A percentile compares a stretch with the other conserved stretches of the same genome.
Evolutionary conservation across 2,329 filamentous ascomycete genomes (phyloP).

Genomic region (Ophiostoma australiae): DNA sequence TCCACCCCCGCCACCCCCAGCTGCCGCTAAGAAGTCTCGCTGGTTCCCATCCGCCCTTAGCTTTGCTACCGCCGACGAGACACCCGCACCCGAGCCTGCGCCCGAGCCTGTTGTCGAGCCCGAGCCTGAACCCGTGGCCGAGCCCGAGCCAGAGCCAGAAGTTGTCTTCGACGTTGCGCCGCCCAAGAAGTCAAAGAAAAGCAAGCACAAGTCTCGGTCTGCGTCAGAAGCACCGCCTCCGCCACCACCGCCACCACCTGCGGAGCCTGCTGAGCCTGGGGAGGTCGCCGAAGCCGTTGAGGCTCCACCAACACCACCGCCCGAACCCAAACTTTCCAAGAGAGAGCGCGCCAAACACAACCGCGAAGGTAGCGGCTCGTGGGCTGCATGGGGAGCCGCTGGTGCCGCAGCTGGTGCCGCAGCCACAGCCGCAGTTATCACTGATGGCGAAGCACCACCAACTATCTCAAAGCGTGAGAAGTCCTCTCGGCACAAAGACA

Average conservation of each 20-base stretch:
- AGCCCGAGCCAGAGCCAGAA: constrained; percentile 32
- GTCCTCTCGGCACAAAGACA: constrained; percentile 9
- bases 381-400: constrained; percentile 63
- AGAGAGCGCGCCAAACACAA: constrained; percentile 75
- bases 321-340: constrained; percentile 57
- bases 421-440: not conserved
- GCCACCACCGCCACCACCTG: constrained; percentile 38
- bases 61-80: constrained; percentile 24
- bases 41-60: constrained; percentile 28
- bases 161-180: constrained; percentile 50
- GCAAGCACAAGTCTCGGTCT: constrained; percentile 35
- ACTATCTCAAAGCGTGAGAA: constrained; percentile 37
- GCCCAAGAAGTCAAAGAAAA: constrained; percentile 41
- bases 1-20: constrained; percentile 18
- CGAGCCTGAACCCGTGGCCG: constrained; percentile 13
- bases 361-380: constrained; percentile 63
- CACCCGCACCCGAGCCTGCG: constrained; percentile 21
- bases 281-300: constrained; percentile 45
- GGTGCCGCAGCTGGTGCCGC: constrained; percentile 31
- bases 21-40: constrained; percentile 25
- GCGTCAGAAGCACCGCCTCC: constrained; percentile 34
- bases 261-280: constrained; percentile 31
- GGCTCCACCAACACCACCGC: constrained; percentile 45
- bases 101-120: constrained; percentile 20
- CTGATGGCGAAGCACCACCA: not conserved